Evolutionary conservation across 768 basidiomycete genomes (phyloP).

Genomic region (Termitomyces sp.): DNA sequence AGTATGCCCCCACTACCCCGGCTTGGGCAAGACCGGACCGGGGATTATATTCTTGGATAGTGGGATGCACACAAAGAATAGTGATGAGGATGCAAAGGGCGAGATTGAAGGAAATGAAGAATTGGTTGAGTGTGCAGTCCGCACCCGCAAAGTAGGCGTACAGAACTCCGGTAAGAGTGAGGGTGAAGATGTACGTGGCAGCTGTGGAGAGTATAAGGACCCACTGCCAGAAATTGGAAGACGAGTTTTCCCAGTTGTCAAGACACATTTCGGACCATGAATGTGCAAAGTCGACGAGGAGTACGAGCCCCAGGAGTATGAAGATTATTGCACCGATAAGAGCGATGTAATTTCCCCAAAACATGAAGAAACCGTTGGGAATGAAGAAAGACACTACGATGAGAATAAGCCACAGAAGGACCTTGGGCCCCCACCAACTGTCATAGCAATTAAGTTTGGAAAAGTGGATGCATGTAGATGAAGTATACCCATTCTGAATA

Average conservation of each 20-base stretch:
- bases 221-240: slow-evolving; percentile 94
- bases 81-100: slow-evolving; percentile 77
- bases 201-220: slow-evolving; percentile 90
- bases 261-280: slow-evolving; percentile 97
- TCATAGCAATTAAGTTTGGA: slow-evolving; percentile 1
- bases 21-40: slow-evolving; percentile 94
- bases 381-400: slow-evolving; percentile 87
- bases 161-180: slow-evolving; percentile 83
- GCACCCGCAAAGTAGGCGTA: slow-evolving; percentile 89
- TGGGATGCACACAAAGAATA: slow-evolving; percentile 76
- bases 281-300: slow-evolving; percentile 98
- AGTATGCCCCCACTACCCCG: slow-evolving; percentile 96
- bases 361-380: slow-evolving; percentile 96
- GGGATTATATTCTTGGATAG: slow-evolving; percentile 89
- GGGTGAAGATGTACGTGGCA: slow-evolving; percentile 79
- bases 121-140: slow-evolving; percentile 89
- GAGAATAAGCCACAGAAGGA: slow-evolving; percentile 83
- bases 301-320: slow-evolving; percentile 94
- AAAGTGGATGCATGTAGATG: neutral
- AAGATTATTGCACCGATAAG: slow-evolving; percentile 92
- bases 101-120: slow-evolving; percentile 96
- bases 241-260: slow-evolving; percentile 88
- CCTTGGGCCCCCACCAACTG: slow-evolving; percentile 99
- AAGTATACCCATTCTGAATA: slow-evolving; percentile 88
- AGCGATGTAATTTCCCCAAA: slow-evolving; percentile 93